These are phyloP conservation scores for Helminthosporium solani DNA, from an alignment of 2,329 filamentous ascomycete species.

Conservation along the genomic window DNA sequence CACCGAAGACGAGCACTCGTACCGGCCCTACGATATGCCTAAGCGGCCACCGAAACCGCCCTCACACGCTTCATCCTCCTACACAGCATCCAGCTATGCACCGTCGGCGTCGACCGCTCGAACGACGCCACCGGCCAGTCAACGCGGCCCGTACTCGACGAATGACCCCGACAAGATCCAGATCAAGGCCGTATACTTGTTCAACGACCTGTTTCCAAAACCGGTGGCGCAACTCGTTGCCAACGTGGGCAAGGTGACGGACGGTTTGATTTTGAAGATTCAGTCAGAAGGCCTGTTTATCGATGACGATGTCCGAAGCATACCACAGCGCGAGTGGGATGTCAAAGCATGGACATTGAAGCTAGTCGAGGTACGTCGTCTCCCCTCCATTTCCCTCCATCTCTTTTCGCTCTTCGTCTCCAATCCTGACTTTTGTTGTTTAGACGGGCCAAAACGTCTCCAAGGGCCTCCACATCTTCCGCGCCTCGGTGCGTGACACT, in stretches of 20 bases:
- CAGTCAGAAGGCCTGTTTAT: conserved; percentile 95
- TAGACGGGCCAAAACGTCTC: conserved; percentile 48
- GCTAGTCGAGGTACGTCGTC: conserved; percentile 64
- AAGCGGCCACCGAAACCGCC: conserved; percentile 57
- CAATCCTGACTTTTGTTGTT: conserved; percentile 10
- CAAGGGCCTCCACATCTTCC: conserved; percentile 54
- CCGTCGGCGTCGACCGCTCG: conserved; percentile 79
- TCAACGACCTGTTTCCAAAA: conserved; percentile 87
- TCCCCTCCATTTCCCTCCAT: not conserved
- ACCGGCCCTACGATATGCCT: conserved; percentile 70
- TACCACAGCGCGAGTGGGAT: conserved; percentile 97
- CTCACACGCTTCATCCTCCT: conserved; percentile 47
- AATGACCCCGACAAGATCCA: conserved; percentile 95
- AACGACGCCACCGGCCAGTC: conserved; percentile 79
- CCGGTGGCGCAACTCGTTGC: conserved; percentile 88
- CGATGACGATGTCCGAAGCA: conserved; percentile 87
- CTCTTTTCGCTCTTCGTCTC: not conserved
- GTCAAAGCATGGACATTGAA: conserved; percentile 98
- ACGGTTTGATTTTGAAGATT: conserved; percentile 88
- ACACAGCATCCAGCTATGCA: conserved; percentile 85
- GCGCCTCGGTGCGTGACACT: conserved; percentile 59
- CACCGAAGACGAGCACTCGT: conserved; percentile 62
- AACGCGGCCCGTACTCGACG: conserved; percentile 76
- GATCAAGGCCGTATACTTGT: conserved; percentile 88
- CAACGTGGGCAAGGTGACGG: conserved; percentile 80